Conservation (phyloP, 2,329 filamentous ascomycete species). For the Aspergillus costaricaensis region DNA sequence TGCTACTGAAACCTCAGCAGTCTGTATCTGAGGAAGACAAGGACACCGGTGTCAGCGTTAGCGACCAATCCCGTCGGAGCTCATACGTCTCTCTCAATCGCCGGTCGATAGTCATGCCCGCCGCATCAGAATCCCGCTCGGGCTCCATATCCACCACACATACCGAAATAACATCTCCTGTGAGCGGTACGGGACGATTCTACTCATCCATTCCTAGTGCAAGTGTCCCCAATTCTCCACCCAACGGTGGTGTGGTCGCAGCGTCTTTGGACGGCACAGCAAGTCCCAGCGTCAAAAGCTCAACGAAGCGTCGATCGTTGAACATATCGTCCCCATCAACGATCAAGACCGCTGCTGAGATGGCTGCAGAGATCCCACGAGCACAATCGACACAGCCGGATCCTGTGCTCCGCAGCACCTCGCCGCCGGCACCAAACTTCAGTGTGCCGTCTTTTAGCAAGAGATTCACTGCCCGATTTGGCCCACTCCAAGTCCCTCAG, state of each 20-base stretch:
- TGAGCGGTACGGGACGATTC: constrained; percentile 18
- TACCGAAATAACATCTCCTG: constrained; percentile 25
- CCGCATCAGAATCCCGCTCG: constrained; percentile 29
- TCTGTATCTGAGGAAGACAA: constrained; percentile 28
- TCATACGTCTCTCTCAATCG: constrained; percentile 34
- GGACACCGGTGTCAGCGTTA: constrained; percentile 22
- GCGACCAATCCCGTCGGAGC: constrained; percentile 30
- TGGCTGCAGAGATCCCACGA: constrained; percentile 18
- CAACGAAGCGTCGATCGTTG: constrained; percentile 31
- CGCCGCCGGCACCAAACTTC: constrained; percentile 44
- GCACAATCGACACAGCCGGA: constrained; percentile 30
- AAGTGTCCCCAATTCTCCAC: constrained; percentile 22
- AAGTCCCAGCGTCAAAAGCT: constrained; percentile 26
- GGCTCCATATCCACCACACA: constrained; percentile 31
- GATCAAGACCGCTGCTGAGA: constrained; percentile 18
- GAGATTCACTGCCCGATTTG: constrained; percentile 33
- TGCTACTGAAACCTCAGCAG: constrained; percentile 32
- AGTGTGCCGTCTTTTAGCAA: constrained; percentile 46
- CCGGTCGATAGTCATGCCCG: constrained; percentile 27
- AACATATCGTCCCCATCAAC: constrained; percentile 18
- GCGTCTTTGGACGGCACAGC: constrained; percentile 16
- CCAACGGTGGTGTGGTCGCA: constrained; percentile 16
- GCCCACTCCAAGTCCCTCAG: constrained; percentile 16
- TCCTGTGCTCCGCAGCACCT: constrained; percentile 29
- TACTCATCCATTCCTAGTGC: constrained; percentile 20